Base-by-base conservation (phyloP, 768 basidiomycete genomes). In the Suillus subluteus region DNA sequence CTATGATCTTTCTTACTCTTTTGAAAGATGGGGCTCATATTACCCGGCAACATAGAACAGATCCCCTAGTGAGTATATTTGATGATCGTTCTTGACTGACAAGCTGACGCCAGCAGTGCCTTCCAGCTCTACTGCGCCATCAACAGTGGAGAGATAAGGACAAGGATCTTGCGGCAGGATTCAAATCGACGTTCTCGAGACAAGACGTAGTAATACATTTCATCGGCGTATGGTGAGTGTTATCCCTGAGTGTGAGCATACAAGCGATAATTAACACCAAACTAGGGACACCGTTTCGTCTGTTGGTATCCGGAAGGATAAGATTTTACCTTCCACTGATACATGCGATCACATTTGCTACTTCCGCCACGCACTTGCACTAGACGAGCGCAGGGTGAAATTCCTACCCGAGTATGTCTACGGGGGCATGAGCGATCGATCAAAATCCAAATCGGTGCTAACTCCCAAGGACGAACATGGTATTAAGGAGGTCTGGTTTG, bases 271-370 rank as follows among this genome's bases (percentile, higher is more conserved):
- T 64, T 11, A 58, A 55, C 26, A n/a, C 8, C 35, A 11, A 1
- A 4, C n/a, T 58, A 84, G 83, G 83, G 84, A 84, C 41, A 83
- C 82, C 0, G 83, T 84, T 5, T 84, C 84, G 5, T 83, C 83
- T 0, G 75, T 84, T 44, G 81, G 84, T 3, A 13, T 83, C 2
- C 41, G 75, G 2, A 70, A 82, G 46, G 69, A 64, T 16, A 74
- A 66, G 18, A 73, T 66, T 30, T 65, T 82, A 8, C 81, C 83
- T 4, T 80, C 80, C 6, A 74, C 73, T 15, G 65, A 65, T 9
- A 71, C 72, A 3, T 73, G 68, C 62, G 68, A 77, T 40, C 78
- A 82, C 58, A 73, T 83, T 9, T 81, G 80, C 55, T 76, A 75
- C 58, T 84, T 84, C 66, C 78, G 83, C 4, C 83, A 84, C 68